Conservation (phyloP, 1,284 basidiomycete species). For the Trichosporon coremiiforme region DNA sequence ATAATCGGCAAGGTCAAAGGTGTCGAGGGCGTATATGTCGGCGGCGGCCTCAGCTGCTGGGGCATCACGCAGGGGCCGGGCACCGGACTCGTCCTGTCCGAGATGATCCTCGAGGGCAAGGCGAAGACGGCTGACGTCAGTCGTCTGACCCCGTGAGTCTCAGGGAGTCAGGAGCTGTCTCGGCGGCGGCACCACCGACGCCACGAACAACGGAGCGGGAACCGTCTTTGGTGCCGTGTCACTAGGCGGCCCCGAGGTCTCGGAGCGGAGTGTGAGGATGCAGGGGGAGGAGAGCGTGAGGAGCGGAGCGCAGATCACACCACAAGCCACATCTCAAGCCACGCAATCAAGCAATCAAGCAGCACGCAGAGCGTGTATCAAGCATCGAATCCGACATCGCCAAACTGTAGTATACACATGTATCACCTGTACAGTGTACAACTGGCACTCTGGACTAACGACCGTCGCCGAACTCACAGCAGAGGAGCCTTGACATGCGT, state of each 20-base stretch:
- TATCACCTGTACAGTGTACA: neutral
- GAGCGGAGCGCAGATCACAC: neutral
- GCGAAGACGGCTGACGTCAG: slow-evolving; percentile 60
- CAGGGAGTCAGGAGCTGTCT: no score
- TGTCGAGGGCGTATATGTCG: slow-evolving; percentile 58
- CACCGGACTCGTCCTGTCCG: slow-evolving; percentile 60
- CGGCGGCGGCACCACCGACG: neutral
- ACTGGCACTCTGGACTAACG: no score
- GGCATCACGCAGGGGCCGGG: slow-evolving; percentile 58
- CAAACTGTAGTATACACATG: slow-evolving; percentile 15
- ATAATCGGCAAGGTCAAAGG: slow-evolving; percentile 59
- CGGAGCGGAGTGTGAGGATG: neutral
- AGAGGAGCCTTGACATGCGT: no score
- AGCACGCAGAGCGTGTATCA: neutral
- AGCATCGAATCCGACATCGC: neutral
- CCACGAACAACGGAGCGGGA: neutral
- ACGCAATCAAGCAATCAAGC: neutral
- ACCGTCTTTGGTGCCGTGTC: no score
- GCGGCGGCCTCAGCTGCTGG: slow-evolving; percentile 52
- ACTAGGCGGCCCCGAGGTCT: neutral
- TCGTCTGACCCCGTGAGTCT: slow-evolving; percentile 54
- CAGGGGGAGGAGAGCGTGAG: neutral
- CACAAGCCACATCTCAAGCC: neutral
- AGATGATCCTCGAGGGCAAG: slow-evolving; percentile 61
- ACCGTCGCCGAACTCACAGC: neutral